Conservation (phyloP, 2,329 filamentous ascomycete species). For the Ophiocordyceps camponoti-saundersi region DNA sequence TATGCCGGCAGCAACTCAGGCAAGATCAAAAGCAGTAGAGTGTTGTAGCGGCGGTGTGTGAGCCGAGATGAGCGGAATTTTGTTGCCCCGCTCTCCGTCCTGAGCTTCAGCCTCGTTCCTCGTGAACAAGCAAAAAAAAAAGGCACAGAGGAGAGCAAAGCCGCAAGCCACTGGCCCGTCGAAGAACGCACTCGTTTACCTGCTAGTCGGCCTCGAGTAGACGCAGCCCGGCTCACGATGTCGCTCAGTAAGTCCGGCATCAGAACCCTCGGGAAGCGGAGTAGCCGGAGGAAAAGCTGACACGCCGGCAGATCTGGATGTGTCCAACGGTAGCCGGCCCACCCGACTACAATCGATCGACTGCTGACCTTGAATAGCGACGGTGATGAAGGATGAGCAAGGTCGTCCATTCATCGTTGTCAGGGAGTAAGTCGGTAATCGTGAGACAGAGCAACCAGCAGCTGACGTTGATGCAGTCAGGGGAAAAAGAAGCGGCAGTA, state of each 20-base stretch:
- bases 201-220: slow-evolving; percentile 3
- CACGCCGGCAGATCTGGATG: slow-evolving; percentile 50
- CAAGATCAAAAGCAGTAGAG: neutral
- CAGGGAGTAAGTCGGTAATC: slow-evolving; percentile 58
- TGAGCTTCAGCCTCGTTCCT: slow-evolving; percentile 3
- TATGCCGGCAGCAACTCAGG: too few species aligned
- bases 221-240: slow-evolving; percentile 17
- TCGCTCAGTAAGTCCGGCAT: slow-evolving; percentile 18
- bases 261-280: neutral
- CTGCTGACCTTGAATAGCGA: slow-evolving; percentile 23
- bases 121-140: slow-evolving; percentile 9
- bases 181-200: neutral
- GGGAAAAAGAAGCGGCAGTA: slow-evolving; percentile 95
- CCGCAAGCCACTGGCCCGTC: neutral
- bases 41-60: slow-evolving; percentile 11
- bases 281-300: slow-evolving; percentile 14
- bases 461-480: slow-evolving; percentile 41
- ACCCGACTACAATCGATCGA: slow-evolving; percentile 2
- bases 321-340: slow-evolving; percentile 54
- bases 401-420: slow-evolving; percentile 96
- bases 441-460: neutral
- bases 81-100: slow-evolving; percentile 16
- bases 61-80: neutral
- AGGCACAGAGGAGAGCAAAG: neutral
- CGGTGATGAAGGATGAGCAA: slow-evolving; percentile 90